phyloP scores from a whole-genome alignment of 495 filamentous ascomycete genomes.

The Extremus antarcticus region DNA sequence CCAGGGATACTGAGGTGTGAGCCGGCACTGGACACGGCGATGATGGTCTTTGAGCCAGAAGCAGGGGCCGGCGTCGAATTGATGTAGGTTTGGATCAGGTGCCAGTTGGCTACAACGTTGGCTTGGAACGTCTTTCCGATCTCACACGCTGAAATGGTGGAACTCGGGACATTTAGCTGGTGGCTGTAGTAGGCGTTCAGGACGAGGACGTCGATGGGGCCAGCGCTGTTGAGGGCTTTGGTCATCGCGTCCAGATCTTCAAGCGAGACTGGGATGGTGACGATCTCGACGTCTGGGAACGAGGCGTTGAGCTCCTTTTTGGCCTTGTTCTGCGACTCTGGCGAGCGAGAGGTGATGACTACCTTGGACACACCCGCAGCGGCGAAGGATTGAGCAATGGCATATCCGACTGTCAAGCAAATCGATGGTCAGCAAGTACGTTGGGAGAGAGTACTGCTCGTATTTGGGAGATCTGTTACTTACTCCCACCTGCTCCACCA shows the following conservation, averaged over 20 bases:
- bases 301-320: background rate
- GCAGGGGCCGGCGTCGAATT: background rate
- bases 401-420: background rate
- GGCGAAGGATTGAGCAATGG: background rate
- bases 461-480: too few species aligned
- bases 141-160: background rate
- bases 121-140: background rate
- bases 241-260: background rate
- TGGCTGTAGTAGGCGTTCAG: background rate
- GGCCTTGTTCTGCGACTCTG: background rate
- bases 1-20: background rate
- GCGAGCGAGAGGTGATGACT: background rate
- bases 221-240: background rate
- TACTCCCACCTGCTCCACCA: background rate
- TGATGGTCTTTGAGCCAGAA: background rate
- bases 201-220: constrained; percentile 1
- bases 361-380: background rate
- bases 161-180: background rate
- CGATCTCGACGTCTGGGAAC: background rate
- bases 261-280: background rate
- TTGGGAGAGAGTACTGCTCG: too few species aligned
- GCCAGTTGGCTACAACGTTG: background rate
- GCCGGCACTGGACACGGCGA: background rate
- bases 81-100: background rate
- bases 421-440: background rate